Evolutionary conservation across 1,284 basidiomycete genomes (phyloP).

Genomic region (Sutorius eximius): DNA sequence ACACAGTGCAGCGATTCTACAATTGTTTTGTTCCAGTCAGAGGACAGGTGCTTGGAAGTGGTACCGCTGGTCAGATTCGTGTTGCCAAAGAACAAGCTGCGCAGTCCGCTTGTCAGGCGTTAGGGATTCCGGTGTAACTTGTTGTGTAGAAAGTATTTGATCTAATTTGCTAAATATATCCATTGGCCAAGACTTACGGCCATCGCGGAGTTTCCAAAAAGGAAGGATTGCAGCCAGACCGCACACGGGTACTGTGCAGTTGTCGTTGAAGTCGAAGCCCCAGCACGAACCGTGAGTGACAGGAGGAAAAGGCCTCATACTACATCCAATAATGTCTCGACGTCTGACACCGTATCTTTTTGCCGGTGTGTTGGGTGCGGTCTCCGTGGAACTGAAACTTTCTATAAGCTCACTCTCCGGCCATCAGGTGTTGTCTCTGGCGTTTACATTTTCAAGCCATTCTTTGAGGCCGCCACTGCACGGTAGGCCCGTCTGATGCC

Average conservation of each 20-base stretch:
- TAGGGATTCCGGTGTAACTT: constrained; percentile 24
- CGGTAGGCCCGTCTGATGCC: constrained; percentile 12
- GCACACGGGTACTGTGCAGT: too few species aligned
- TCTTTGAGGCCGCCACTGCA: constrained; percentile 28
- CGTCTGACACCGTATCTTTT: constrained; percentile 30
- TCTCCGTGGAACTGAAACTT: background rate
- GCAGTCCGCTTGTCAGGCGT: constrained; percentile 40
- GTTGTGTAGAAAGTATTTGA: background rate
- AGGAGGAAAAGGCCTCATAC: constrained; percentile 31
- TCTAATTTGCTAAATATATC: background rate
- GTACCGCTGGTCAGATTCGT: constrained; percentile 41
- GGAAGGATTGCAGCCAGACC: constrained; percentile 13
- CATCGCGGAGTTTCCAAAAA: constrained; percentile 37
- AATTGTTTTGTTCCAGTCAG: constrained; percentile 39
- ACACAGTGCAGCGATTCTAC: background rate
- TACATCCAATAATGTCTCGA: constrained; percentile 24
- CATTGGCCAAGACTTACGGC: too few species aligned
- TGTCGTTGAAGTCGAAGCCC: too few species aligned
- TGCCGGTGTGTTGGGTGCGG: constrained; percentile 32
- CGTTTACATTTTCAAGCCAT: constrained; percentile 58
- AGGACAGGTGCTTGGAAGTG: constrained; percentile 47
- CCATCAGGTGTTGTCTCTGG: constrained; percentile 57
- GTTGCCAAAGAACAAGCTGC: constrained; percentile 54
- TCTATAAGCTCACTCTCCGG: constrained; percentile 6
- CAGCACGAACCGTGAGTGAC: background rate